A percentile compares a stretch with the other conserved stretches of the same genome.
phyloP scores from a whole-genome alignment of 2,329 filamentous ascomycete genomes.

The Ophiocordyceps sinensis region DNA sequence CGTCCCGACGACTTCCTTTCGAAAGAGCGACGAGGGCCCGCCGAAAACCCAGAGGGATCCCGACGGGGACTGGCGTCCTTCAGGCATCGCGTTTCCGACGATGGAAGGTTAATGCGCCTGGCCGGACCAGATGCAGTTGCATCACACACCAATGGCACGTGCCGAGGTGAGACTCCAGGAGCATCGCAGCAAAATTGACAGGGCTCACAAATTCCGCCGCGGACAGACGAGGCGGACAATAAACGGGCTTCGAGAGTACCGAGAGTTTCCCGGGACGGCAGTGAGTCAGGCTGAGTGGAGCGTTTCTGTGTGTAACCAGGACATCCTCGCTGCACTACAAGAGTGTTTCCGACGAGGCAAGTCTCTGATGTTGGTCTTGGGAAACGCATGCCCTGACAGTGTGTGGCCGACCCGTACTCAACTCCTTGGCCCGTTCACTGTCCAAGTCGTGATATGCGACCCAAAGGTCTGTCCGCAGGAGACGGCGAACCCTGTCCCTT shows the following conservation, averaged over 20 bases:
- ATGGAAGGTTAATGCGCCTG: conserved; percentile 42
- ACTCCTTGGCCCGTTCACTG: conserved; percentile 9
- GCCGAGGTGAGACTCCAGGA: conserved; percentile 27
- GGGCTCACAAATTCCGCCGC: conserved; percentile 1
- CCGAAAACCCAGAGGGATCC: conserved; percentile 13
- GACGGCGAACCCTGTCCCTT: conserved; percentile 6
- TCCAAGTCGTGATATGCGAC: conserved; percentile 8
- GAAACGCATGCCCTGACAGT: conserved; percentile 31
- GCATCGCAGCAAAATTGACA: conserved; percentile 13
- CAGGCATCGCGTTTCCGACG: conserved; percentile 26
- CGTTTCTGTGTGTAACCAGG: conserved; percentile 32
- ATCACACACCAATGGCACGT: conserved; percentile 30
- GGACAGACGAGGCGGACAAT: background rate
- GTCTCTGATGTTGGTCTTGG: conserved; percentile 10
- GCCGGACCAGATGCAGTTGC: conserved; percentile 29
- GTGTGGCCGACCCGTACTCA: conserved; percentile 32
- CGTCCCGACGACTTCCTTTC: conserved; percentile 33
- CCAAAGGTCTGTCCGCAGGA: conserved; percentile 5
- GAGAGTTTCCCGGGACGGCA: conserved; percentile 27
- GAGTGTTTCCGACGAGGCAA: conserved; percentile 30
- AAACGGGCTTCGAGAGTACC: conserved; percentile 19
- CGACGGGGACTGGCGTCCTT: conserved; percentile 34
- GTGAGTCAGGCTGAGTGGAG: conserved; percentile 16
- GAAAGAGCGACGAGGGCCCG: conserved; percentile 28
- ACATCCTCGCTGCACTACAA: conserved; percentile 21